Evolutionary conservation across 352 stramenopile species (phyloP).

Genomic region (Peronospora farinosa): DNA sequence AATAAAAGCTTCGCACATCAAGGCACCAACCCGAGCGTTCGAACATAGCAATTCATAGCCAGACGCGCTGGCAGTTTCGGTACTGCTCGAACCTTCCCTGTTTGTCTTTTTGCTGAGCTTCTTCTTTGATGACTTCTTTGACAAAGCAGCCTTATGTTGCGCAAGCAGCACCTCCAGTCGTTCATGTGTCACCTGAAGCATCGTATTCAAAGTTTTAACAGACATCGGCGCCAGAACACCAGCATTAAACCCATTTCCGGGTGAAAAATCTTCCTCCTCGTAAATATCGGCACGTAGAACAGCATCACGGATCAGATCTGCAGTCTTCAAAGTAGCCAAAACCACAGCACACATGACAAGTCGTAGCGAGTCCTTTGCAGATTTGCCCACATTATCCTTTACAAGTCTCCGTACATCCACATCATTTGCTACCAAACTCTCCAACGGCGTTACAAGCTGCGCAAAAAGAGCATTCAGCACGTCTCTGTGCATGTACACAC

Average conservation of each 20-base stretch:
- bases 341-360: slow-evolving; percentile 68
- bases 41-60: slow-evolving; percentile 40
- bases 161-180: slow-evolving; percentile 37
- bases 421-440: slow-evolving; percentile 19
- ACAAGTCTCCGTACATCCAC: slow-evolving; percentile 30
- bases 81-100: slow-evolving; percentile 3
- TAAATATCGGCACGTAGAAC: slow-evolving; percentile 92
- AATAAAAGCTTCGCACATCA: slow-evolving; percentile 62
- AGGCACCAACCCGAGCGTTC: slow-evolving; percentile 42
- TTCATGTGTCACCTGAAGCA: slow-evolving; percentile 45
- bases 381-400: slow-evolving; percentile 27
- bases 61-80: neutral
- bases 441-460: slow-evolving; percentile 31
- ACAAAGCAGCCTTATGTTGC: slow-evolving; percentile 37
- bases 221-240: slow-evolving; percentile 38
- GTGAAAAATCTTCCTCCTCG: slow-evolving; percentile 93
- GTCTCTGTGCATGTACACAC: slow-evolving; percentile 81
- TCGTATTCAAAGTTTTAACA: slow-evolving; percentile 29
- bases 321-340: slow-evolving; percentile 67
- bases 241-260: slow-evolving; percentile 59
- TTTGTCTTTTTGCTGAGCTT: slow-evolving; percentile 43
- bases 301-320: slow-evolving; percentile 70
- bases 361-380: slow-evolving; percentile 46
- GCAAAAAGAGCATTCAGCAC: slow-evolving; percentile 67
- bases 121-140: slow-evolving; percentile 64